Percentiles rank a stretch among this genome's conserved stretches.
phyloP scores from a whole-genome alignment of 495 filamentous ascomycete species.

The Daldinia vernicosa region DNA sequence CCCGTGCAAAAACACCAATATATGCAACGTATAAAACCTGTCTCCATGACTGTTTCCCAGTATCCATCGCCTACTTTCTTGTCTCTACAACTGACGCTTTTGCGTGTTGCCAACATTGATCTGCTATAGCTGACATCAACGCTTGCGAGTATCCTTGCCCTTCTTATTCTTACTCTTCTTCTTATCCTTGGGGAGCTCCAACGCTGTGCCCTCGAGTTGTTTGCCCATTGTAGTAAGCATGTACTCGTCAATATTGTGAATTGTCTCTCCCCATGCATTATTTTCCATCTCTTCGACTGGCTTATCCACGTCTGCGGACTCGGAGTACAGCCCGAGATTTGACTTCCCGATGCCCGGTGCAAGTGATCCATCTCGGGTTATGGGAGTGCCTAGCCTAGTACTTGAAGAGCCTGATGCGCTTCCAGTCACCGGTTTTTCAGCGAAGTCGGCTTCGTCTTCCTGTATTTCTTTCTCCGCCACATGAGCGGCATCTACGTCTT shows the following conservation, averaged over 20 bases:
- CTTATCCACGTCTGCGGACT: slow-evolving; percentile 50
- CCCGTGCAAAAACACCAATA: slow-evolving; percentile 27
- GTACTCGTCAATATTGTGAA: slow-evolving; percentile 80
- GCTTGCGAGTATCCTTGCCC: slow-evolving; percentile 69
- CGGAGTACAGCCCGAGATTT: slow-evolving; percentile 53
- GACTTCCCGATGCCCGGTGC: slow-evolving; percentile 47
- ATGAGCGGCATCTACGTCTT: slow-evolving; percentile 88
- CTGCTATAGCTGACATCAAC: slow-evolving; percentile 32
- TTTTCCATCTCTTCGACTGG: slow-evolving; percentile 58
- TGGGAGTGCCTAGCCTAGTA: slow-evolving; percentile 55
- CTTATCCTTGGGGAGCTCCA: slow-evolving; percentile 82
- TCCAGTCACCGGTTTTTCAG: slow-evolving; percentile 70
- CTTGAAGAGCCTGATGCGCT: slow-evolving; percentile 55
- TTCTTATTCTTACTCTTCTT: slow-evolving; percentile 78
- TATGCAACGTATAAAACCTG: slow-evolving; percentile 36
- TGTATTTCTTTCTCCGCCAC: slow-evolving; percentile 89
- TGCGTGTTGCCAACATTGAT: slow-evolving; percentile 2
- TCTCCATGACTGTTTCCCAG: neutral
- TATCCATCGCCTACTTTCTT: neutral
- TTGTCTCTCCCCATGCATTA: slow-evolving; percentile 63
- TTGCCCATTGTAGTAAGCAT: slow-evolving; percentile 81
- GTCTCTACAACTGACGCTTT: neutral
- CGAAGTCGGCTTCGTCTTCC: slow-evolving; percentile 90
- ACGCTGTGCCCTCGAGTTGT: slow-evolving; percentile 78
- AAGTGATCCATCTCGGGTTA: slow-evolving; percentile 56